Evolutionary conservation across 257 asterid genomes (phyloP), one percentile per base, ranked within the genome.

Genomic region (Solanum bulbocastanum): DNA sequence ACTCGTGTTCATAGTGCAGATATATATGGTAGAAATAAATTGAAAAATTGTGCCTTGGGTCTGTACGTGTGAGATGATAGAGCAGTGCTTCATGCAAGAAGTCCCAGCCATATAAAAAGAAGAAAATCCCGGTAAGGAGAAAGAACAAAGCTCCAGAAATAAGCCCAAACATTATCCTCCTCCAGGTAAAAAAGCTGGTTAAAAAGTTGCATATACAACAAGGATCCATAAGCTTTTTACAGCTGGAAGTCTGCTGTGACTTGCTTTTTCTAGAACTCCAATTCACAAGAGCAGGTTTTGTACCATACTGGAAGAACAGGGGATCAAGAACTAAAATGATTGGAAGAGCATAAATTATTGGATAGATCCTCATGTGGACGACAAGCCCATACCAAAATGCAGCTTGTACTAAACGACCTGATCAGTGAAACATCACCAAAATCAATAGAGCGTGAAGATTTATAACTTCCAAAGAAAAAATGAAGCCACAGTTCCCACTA

Each of bases 11-110:
- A 74, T 96, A 96, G 88, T 95, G 92, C 88, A 97, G 97, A 91
- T 97, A 97, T 83, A 96, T 93, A 93, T 96, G 98, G 87, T 95
- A 97, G 91, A 96, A 97, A 91, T 96, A 96, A 83, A 97, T 91
- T 27, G 98, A 97, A 86, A 97, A 97, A 88, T 97, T 96, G 92
- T 97, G 98, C 46, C 99, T 96, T 49, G 98, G 98, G 90, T 97
- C 99, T 42, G 98, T 94, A 65, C 99, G 98, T 13, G 96, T 96
- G 78, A 97, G 98, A 87, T 97, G 99, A 91, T 96, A 97, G 22
- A 97, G 92, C 87, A 97, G 89, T 1, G 99, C 98, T 93, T 97
- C 98, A 27, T 96, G 90, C 94, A 97, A 91, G 94, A 96, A 97
- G 60, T 96, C 96, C 99, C 98, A 97, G 86, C 96, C 96, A 62